phyloP scores from a whole-genome alignment of 2,329 filamentous ascomycete genomes.

The Plenodomus lindquistii region DNA sequence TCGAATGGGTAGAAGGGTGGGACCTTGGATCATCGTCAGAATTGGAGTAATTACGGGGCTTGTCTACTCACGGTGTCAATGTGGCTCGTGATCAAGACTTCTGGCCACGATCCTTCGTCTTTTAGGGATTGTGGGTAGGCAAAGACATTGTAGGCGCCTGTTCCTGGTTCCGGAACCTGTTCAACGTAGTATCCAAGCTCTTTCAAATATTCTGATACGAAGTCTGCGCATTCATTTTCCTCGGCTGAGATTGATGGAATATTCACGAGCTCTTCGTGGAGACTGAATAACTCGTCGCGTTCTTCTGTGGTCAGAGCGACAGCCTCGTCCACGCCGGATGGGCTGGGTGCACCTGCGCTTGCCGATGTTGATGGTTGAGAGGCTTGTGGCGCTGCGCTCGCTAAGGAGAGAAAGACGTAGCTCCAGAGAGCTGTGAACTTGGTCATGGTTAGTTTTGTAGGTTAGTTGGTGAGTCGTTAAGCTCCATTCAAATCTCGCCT shows the following conservation, averaged over 20 bases:
- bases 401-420: neutral
- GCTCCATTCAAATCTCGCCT: neutral
- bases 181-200: constrained; percentile 57
- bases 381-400: neutral
- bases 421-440: neutral
- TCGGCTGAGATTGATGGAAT: constrained; percentile 51
- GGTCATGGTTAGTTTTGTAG: neutral
- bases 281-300: constrained; percentile 24
- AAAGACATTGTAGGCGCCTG: constrained; percentile 71
- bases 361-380: neutral
- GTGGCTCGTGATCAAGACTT: constrained; percentile 73
- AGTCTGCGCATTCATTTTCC: constrained; percentile 69
- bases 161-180: constrained; percentile 40
- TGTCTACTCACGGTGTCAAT: constrained; percentile 64
- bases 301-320: constrained; percentile 16
- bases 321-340: neutral
- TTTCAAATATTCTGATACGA: constrained; percentile 68
- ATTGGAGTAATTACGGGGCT: neutral
- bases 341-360: neutral
- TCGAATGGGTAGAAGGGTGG: constrained; percentile 70
- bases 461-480: neutral
- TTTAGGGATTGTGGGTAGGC: constrained; percentile 57
- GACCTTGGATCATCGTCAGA: constrained; percentile 13
- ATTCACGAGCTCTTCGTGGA: constrained; percentile 30
- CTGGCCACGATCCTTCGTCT: constrained; percentile 49